Conservation (phyloP, 2,329 filamentous ascomycete species). For the Alternaria metachromatica region DNA sequence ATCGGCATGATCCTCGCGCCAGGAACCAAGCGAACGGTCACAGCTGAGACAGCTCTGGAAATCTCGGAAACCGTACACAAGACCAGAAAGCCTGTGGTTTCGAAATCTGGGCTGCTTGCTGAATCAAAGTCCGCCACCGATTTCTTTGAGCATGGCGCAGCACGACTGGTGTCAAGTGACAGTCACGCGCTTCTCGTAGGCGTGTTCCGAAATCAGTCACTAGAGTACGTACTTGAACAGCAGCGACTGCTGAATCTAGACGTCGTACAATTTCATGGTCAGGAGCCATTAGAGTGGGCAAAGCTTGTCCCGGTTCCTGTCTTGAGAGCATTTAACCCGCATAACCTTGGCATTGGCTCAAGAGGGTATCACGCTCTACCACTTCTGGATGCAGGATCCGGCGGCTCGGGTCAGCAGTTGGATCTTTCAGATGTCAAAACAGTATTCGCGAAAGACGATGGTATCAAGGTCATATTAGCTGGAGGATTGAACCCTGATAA, state of each 20-base stretch:
- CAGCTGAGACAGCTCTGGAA: conserved; percentile 75
- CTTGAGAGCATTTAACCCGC: conserved; percentile 82
- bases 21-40: conserved; percentile 79
- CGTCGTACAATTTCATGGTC: conserved; percentile 89
- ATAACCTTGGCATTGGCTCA: conserved; percentile 71
- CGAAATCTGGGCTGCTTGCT: conserved; percentile 29
- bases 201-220: conserved; percentile 90
- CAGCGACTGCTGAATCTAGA: conserved; percentile 80
- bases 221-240: conserved; percentile 80
- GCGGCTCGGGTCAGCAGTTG: conserved; percentile 79
- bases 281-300: conserved; percentile 92
- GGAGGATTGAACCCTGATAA: conserved; percentile 85
- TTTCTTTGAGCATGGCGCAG: conserved; percentile 70
- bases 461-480: conserved; percentile 80
- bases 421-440: conserved; percentile 73
- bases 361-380: conserved; percentile 85
- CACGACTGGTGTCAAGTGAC: conserved; percentile 56
- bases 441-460: conserved; percentile 69
- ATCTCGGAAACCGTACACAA: conserved; percentile 81
- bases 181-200: conserved; percentile 81
- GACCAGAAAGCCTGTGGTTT: conserved; percentile 46
- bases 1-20: conserved; percentile 92
- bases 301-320: conserved; percentile 89
- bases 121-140: conserved; percentile 59
- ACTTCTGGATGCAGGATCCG: conserved; percentile 84